Evolutionary conservation across 208 protist genomes (phyloP), one percentile per base, ranked within the genome.

Genomic region (Porcisia hertigi): DNA sequence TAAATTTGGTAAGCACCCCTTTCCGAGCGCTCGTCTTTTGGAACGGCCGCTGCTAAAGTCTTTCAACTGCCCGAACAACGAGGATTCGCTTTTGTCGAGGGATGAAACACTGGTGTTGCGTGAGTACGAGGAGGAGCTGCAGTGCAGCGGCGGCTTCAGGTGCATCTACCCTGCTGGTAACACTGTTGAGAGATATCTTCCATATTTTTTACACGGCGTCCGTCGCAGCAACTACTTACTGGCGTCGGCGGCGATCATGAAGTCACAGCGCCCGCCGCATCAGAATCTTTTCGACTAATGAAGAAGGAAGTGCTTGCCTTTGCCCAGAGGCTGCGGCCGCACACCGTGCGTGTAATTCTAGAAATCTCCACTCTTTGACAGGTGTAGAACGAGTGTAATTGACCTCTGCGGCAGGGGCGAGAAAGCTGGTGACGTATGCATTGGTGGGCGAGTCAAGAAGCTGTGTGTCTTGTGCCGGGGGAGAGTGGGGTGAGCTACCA

Each of bases 221-320:
- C 83, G 92, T 8, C 84, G 92, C 77, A 96, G 93, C 76, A 96
- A 95, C 79, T 96, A 89, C 76, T 65, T 97, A 57, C 83, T 97
- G 7, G 87, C 88, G 18, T 94, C 90, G 2, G 84, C 86, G 53
- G 86, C 89, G 0, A 47, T 80, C 34, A 92, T 92, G 59, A 73
- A 92, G 76, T 71, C 59, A 63, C 71, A 79, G 67, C 76, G 74
- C n/a, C 63, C 63, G 63, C 63, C 63, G 60, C 36, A 66, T 5
- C 41, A 80, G 34, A 71, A 41, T 25, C 66, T 82, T 0, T 81
- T 76, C 60, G 71, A 76, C 3, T 47, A 49, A 20, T 25, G 23
- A 39, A 49, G 20, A 34, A 34, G 45, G 49, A 1, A 6, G 3
- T 47, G 34, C 23, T 55, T 9, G 5, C 6, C 41, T 8, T 67